Percentiles rank a stretch among this genome's conserved stretches.
These are phyloP conservation scores for Draba incana DNA, from an alignment of 345 rosid genomes.

Conservation along the genomic window DNA sequence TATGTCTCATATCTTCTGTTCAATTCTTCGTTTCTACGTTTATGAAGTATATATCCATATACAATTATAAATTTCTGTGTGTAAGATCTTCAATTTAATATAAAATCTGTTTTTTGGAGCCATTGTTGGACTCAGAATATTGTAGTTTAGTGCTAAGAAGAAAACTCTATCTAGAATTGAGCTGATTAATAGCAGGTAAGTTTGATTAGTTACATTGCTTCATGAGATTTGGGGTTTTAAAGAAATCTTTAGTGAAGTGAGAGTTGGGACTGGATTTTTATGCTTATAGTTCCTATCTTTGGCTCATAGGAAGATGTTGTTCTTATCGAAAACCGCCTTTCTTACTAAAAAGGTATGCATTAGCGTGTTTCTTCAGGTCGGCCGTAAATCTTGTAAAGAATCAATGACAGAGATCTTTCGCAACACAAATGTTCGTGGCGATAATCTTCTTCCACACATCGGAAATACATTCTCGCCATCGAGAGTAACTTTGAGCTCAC, in stretches of 20 bases:
- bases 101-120: background rate
- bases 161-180: background rate
- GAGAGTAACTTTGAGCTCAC: slow-evolving; percentile 59
- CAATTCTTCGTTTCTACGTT: too few relatives aligned
- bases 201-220: slow-evolving; percentile 18
- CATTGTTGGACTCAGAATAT: slow-evolving; percentile 10
- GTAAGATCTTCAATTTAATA: background rate
- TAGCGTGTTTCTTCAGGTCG: slow-evolving; percentile 47
- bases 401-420: slow-evolving; percentile 57
- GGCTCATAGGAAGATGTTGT: background rate
- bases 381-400: background rate
- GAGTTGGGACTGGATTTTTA: background rate
- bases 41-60: too few relatives aligned
- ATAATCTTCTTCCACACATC: slow-evolving; percentile 65
- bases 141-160: slow-evolving; percentile 5
- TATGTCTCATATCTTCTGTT: too few relatives aligned
- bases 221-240: slow-evolving; percentile 1
- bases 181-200: background rate
- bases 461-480: slow-evolving; percentile 61
- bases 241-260: slow-evolving; percentile 11
- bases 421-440: slow-evolving; percentile 56
- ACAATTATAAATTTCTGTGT: too few relatives aligned
- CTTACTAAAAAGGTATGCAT: too few relatives aligned
- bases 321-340: slow-evolving; percentile 1
- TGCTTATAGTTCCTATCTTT: background rate